Evolutionary conservation across 768 basidiomycete species (phyloP), one percentile per base, ranked within the genome.

Genomic region (Lentinula boryana): DNA sequence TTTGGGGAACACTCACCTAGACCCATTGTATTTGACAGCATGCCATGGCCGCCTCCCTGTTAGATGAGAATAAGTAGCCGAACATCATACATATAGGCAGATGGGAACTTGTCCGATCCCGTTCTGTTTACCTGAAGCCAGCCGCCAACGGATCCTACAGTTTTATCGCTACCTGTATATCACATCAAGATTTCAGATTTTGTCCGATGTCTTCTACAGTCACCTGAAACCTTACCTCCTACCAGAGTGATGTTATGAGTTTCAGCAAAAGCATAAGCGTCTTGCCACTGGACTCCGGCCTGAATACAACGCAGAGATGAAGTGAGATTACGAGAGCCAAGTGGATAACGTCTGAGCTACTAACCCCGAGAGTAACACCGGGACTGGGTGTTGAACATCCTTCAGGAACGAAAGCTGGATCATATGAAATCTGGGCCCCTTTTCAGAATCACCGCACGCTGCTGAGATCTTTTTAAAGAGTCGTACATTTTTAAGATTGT

Each of bases 271-370:
- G 66, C 67, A 63, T 78, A 79, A 8, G 76, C 75, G 50, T 80
- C 75, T 6, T 66, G 65, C 75, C 75, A 80, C 60, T 79, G 78
- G 5, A 78, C 72, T 1, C 80, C 79, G 51, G 79, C 78, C 78
- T 81, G 33, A 4, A 36, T n/a, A 38, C 32, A 57, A 60, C 36
- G 43, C 13, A 18, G 31, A 48, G 40, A 44, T 35, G 15, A 12
- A 32, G 18, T 18, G 27, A 27, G 6, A n/a, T 40, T 18, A 50
- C 36, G 15, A 12, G 48, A 32, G 35, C 36, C 31, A n/a, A 6
- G 18, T 13, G 4, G 31, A 41, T 9, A 55, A 16, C n/a, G 13
- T 32, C 15, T 23, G 21, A 38, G 36, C 27, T 18, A 56, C 64
- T 52, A 32, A 65, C 64, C n/a, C 62, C 64, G 50, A 65, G 48